phyloP scores from a whole-genome alignment of 805 yeast genomes.

The Starmerella tilneyi region DNA sequence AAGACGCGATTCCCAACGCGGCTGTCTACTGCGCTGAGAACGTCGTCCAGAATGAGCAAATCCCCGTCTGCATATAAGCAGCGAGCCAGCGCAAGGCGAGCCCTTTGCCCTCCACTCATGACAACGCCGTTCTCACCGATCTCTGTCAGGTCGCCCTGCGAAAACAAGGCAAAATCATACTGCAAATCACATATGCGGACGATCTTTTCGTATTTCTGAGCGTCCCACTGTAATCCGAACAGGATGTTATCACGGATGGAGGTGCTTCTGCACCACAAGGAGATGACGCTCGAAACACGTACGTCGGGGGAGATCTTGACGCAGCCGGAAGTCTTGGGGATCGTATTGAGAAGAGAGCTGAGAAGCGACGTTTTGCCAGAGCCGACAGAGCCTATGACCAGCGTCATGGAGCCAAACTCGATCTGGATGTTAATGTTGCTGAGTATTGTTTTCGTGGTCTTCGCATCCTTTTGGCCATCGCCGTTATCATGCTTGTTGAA shows the following conservation, averaged over 20 bases:
- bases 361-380: slow-evolving; percentile 64
- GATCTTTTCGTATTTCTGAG: slow-evolving; percentile 51
- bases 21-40: slow-evolving; percentile 90
- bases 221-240: slow-evolving; percentile 77
- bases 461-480: background rate
- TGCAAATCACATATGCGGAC: slow-evolving; percentile 64
- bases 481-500: too few species aligned
- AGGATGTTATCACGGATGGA: slow-evolving; percentile 64
- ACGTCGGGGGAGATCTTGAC: too few species aligned
- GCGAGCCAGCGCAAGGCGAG: slow-evolving; percentile 79
- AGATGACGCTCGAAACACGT: slow-evolving; percentile 54
- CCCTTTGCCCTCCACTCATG: slow-evolving; percentile 90
- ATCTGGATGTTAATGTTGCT: slow-evolving; percentile 43
- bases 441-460: slow-evolving; percentile 23
- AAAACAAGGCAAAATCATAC: slow-evolving; percentile 60
- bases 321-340: too few species aligned
- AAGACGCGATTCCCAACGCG: slow-evolving; percentile 79
- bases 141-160: slow-evolving; percentile 77
- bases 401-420: slow-evolving; percentile 55
- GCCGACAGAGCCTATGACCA: slow-evolving; percentile 70
- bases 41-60: slow-evolving; percentile 74
- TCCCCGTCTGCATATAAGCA: slow-evolving; percentile 90
- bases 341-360: slow-evolving; percentile 35
- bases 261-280: slow-evolving; percentile 90
- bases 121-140: slow-evolving; percentile 95